These are phyloP conservation scores for Aspergillus fructus DNA, from an alignment of 2,329 filamentous ascomycete species.

Conservation along the genomic window DNA sequence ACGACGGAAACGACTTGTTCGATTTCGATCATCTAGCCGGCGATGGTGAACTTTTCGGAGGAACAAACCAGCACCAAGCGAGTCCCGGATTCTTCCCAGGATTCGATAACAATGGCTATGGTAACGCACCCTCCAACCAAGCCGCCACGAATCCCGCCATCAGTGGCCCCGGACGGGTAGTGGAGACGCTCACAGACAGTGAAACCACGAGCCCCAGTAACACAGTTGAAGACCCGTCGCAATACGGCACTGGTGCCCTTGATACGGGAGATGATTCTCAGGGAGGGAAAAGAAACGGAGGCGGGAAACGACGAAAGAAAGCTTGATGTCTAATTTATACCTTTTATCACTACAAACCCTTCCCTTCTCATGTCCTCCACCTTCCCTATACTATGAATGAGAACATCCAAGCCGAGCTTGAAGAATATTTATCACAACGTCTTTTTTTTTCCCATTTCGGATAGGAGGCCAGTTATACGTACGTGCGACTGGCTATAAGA, in stretches of 20 bases:
- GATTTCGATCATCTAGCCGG: slow-evolving; percentile 40
- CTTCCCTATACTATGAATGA: neutral
- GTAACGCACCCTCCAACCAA: slow-evolving; percentile 17
- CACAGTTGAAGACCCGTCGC: slow-evolving; percentile 31
- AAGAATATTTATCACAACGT: neutral
- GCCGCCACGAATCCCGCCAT: slow-evolving; percentile 9
- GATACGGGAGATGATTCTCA: slow-evolving; percentile 17
- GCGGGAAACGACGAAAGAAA: slow-evolving; percentile 34
- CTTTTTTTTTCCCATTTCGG: neutral
- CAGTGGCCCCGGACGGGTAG: slow-evolving; percentile 32
- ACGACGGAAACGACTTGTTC: slow-evolving; percentile 42
- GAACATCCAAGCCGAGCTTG: slow-evolving; percentile 1
- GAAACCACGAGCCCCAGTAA: slow-evolving; percentile 43
- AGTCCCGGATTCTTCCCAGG: slow-evolving; percentile 33
- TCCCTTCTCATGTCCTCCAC: neutral
- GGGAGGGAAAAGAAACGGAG: slow-evolving; percentile 24
- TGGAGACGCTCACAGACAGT: slow-evolving; percentile 47
- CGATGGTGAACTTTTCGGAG: slow-evolving; percentile 34
- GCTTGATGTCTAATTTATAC: slow-evolving; percentile 19
- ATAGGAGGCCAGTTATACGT: neutral
- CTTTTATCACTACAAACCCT: neutral
- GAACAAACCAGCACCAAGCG: slow-evolving; percentile 21
- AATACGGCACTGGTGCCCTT: slow-evolving; percentile 11
- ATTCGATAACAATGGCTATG: slow-evolving; percentile 31
- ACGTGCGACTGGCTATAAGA: too few species aligned